A percentile compares a stretch with the other conserved stretches of the same genome.
phyloP scores from a whole-genome alignment of 2,329 filamentous ascomycete genomes.

The Diatrype stigma region DNA sequence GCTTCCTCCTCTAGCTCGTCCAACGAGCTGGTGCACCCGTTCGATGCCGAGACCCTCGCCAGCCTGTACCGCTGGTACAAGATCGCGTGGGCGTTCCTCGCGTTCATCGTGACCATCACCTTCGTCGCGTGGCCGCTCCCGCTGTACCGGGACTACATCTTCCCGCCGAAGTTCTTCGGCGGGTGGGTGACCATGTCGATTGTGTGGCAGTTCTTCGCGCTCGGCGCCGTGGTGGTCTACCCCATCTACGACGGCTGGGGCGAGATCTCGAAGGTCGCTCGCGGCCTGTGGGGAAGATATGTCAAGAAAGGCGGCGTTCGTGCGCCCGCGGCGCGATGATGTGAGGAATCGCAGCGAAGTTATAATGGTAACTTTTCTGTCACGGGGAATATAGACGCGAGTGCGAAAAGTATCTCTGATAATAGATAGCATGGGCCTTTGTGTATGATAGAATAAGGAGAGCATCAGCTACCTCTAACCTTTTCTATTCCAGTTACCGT shows the following conservation, averaged over 20 bases:
- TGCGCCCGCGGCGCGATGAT: too few species aligned
- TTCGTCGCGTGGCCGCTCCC: slow-evolving; percentile 46
- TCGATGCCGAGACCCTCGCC: slow-evolving; percentile 30
- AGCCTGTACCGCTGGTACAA: slow-evolving; percentile 33
- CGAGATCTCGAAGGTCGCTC: slow-evolving; percentile 28
- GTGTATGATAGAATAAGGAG: too few species aligned
- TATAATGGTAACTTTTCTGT: too few species aligned
- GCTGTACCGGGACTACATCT: slow-evolving; percentile 45
- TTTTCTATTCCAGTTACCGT: too few species aligned
- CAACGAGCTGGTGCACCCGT: slow-evolving; percentile 40
- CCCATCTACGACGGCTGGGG: slow-evolving; percentile 43
- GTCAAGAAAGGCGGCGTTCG: too few species aligned
- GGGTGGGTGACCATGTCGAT: slow-evolving; percentile 42
- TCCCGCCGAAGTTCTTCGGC: slow-evolving; percentile 41
- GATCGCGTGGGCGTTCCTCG: slow-evolving; percentile 36
- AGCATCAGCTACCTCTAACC: too few species aligned
- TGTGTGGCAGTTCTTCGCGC: slow-evolving; percentile 44
- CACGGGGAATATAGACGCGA: too few species aligned
- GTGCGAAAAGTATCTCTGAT: too few species aligned
- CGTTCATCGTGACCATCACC: slow-evolving; percentile 40
- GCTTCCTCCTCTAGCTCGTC: slow-evolving; percentile 17
- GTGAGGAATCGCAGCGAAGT: too few species aligned
- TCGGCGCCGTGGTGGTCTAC: slow-evolving; percentile 41
- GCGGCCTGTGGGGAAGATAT: slow-evolving; percentile 10
- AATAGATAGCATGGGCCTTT: too few species aligned